A percentile compares a stretch with the other conserved stretches of the same genome.
Evolutionary conservation across 2,329 filamentous ascomycete species (phyloP).

Genomic region (Alternaria triticina): DNA sequence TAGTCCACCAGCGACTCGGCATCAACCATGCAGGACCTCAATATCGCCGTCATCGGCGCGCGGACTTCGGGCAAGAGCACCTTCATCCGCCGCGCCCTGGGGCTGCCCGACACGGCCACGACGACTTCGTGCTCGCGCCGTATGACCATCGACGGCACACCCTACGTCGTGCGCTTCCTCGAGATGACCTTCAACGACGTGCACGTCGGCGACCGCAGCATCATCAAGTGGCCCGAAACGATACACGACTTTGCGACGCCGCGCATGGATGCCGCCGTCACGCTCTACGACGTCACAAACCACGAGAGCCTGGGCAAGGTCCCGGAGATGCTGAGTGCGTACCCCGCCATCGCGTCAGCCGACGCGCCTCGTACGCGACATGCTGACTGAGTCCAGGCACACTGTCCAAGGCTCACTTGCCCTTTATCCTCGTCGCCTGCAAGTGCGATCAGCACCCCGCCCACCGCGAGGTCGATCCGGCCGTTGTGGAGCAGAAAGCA

Average conservation of each 20-base stretch:
- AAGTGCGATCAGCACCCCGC: conserved; percentile 84
- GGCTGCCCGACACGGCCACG: conserved; percentile 55
- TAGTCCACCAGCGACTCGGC: conserved; percentile 39
- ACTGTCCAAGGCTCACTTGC: conserved; percentile 73
- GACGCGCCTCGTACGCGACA: conserved; percentile 4
- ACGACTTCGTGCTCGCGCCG: conserved; percentile 57
- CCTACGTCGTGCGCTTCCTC: conserved; percentile 64
- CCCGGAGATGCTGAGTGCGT: conserved; percentile 79
- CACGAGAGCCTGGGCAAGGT: conserved; percentile 76
- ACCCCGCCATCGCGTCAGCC: not conserved
- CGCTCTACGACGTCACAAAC: conserved; percentile 87
- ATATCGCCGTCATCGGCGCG: conserved; percentile 64
- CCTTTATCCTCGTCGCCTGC: conserved; percentile 82
- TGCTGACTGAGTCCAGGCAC: conserved; percentile 63
- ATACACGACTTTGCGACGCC: conserved; percentile 72
- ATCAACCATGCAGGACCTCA: conserved; percentile 59
- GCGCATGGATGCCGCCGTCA: conserved; percentile 79
- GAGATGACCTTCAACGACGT: conserved; percentile 63
- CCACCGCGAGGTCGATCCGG: conserved; percentile 73
- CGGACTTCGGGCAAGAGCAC: conserved; percentile 64
- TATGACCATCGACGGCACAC: conserved; percentile 62
- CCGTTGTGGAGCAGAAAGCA: conserved; percentile 70
- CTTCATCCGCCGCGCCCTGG: conserved; percentile 64
- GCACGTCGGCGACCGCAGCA: conserved; percentile 56
- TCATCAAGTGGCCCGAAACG: conserved; percentile 63